Conservation (phyloP, 495 filamentous ascomycete species). For the Gamarada debralockiae region DNA sequence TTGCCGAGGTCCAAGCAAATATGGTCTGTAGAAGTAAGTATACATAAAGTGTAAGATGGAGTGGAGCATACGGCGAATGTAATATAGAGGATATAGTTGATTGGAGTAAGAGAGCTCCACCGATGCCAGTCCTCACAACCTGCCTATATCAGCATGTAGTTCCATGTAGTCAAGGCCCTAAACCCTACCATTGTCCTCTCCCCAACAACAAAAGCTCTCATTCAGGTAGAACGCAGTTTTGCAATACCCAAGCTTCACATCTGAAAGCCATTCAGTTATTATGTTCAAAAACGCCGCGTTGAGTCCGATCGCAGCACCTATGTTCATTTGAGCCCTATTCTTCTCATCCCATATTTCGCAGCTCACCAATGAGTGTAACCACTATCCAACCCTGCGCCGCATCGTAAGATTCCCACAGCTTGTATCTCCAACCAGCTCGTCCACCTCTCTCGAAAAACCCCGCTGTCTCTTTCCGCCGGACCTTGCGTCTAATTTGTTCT, state of each 20-base stretch:
- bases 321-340: constrained; percentile 9
- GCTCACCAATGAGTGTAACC: constrained; percentile 75
- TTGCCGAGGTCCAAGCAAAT: constrained; percentile 79
- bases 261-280: constrained; percentile 93
- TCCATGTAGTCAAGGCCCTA: neutral
- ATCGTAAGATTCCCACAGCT: constrained; percentile 84
- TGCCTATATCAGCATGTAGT: constrained; percentile 34
- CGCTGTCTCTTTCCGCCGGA: constrained; percentile 65
- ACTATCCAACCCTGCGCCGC: constrained; percentile 98
- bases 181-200: constrained; percentile 77
- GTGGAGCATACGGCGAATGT: constrained; percentile 66
- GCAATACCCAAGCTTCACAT: constrained; percentile 93
- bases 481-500: constrained; percentile 77
- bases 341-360: neutral
- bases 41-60: neutral
- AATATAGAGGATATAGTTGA: constrained; percentile 90
- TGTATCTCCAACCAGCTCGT: constrained; percentile 74
- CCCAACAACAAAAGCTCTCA: constrained; percentile 98
- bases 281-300: constrained; percentile 96
- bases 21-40: constrained; percentile 36
- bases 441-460: constrained; percentile 74
- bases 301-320: constrained; percentile 79
- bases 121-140: constrained; percentile 86
- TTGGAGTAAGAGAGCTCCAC: constrained; percentile 74
- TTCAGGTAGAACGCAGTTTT: constrained; percentile 95